Evolutionary conservation across 139 green algal genomes (phyloP), one percentile per base, ranked within the genome.

Genomic region (Bryopsis sp.): DNA sequence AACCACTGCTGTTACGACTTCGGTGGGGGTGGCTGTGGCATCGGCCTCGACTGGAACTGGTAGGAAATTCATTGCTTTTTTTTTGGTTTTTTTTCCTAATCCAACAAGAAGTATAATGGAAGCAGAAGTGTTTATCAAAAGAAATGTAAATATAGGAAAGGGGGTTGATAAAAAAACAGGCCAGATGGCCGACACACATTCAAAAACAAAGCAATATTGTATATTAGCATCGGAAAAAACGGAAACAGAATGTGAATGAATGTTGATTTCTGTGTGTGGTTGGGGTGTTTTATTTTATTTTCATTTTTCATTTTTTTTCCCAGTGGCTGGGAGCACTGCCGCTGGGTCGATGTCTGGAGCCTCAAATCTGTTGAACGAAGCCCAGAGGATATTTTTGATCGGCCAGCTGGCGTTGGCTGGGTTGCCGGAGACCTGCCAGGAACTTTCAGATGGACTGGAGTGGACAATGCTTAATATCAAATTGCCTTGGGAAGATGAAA

Each of bases 381-480:
- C 31, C 4, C 62, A 69, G 62, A 34, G 28, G 4, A 69, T 69
- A 5, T 69, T 48, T 24, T 28, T 69, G 6, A 38, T 54, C 22
- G 26, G 35, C 37, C 11, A 36, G 37, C 35, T 69, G 62, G 62
- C 37, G 5, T 28, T 69, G 8, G 7, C 15, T 19, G 54, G 54
- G 35, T 47, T 69, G 19, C 62, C 62, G 26, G 62, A 69, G 62
- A 69, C 48, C 32, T 69, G 37, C 28, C 7, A 31, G 6, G 62
- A 35, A 15, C 54, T 58, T 57, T 35, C n/a, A 36, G 62, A 54
- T 15, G 7, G 7, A 37, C 62, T 69, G 8, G 43, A 26, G 15
- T 69, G 62, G 62, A 69, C 62, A 8, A 54, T 69, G 39, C 19
- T 69, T 8, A 22, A 69, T 36, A 54, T 69, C 26, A 32, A 57